These are phyloP conservation scores for Calonectria leucothoes DNA, from an alignment of 2,329 filamentous ascomycete genomes.

Conservation along the genomic window DNA sequence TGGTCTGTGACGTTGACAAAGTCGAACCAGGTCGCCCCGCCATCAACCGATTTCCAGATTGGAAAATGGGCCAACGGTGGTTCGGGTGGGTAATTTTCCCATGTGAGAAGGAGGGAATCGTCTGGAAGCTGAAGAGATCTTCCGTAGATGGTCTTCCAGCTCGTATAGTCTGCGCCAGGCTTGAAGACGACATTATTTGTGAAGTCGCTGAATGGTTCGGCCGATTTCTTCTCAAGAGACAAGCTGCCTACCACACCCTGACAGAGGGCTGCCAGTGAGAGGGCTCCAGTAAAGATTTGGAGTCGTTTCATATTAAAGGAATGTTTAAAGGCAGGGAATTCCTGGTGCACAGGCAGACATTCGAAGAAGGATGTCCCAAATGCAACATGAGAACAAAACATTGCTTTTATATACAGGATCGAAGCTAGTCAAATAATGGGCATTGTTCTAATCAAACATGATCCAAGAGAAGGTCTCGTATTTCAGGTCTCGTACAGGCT, in stretches of 20 bases:
- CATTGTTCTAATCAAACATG: no score
- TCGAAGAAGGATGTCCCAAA: background rate
- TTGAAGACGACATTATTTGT: slow-evolving; percentile 48
- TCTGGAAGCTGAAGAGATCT: slow-evolving; percentile 55
- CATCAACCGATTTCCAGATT: slow-evolving; percentile 62
- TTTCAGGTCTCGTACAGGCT: background rate
- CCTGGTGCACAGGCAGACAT: background rate
- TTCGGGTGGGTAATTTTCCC: slow-evolving; percentile 66
- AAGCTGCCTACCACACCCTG: fast-evolving
- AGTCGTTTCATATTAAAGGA: background rate
- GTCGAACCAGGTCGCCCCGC: slow-evolving; percentile 69
- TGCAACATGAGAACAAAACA: background rate
- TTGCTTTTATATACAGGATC: background rate
- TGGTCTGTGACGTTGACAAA: slow-evolving; percentile 71
- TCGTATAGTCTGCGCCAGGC: slow-evolving; percentile 37
- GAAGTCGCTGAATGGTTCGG: background rate
- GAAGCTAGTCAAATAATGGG: background rate
- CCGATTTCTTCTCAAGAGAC: background rate
- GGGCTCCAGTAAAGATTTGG: no score
- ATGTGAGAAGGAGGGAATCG: slow-evolving; percentile 60
- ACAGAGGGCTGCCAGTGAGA: background rate
- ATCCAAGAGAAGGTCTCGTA: no score
- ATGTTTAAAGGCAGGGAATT: background rate
- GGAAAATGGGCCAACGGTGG: slow-evolving; percentile 65
- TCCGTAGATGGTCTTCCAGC: slow-evolving; percentile 48